These are phyloP conservation scores for Sclerotinia minor DNA, from an alignment of 2,329 filamentous ascomycete species.

Conservation along the genomic window DNA sequence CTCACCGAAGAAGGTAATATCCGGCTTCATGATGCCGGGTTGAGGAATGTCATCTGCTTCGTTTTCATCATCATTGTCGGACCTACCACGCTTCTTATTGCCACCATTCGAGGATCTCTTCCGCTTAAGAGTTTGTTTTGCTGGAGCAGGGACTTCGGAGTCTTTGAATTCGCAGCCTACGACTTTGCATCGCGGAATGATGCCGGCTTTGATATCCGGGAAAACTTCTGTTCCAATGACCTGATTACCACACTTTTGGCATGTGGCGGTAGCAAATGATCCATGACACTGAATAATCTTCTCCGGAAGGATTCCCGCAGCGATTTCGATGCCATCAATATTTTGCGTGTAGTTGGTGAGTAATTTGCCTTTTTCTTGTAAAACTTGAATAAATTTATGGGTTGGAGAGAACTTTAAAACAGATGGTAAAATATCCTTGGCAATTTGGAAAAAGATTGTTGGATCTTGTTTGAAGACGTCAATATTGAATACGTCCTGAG, in stretches of 20 bases:
- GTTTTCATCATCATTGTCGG: conserved; percentile 40
- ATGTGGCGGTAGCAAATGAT: conserved; percentile 89
- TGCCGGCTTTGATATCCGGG: conserved; percentile 71
- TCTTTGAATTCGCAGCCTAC: conserved; percentile 61
- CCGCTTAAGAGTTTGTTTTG: conserved; percentile 56
- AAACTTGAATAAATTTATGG: conserved; percentile 86
- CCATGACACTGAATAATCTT: conserved; percentile 96
- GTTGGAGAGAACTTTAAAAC: conserved; percentile 84
- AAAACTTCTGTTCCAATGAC: conserved; percentile 78
- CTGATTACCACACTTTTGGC: conserved; percentile 75
- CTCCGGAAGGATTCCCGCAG: conserved; percentile 76
- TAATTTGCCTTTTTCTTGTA: conserved; percentile 85
- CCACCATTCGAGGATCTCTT: conserved; percentile 56
- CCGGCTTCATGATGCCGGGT: conserved; percentile 88
- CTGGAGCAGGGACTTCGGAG: conserved; percentile 51
- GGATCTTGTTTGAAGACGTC: conserved; percentile 83
- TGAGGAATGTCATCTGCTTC: conserved; percentile 65
- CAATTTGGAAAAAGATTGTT: conserved; percentile 85
- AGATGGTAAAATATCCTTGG: conserved; percentile 83
- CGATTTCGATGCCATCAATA: conserved; percentile 91
- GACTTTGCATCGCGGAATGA: conserved; percentile 72
- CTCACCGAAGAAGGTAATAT: conserved; percentile 98
- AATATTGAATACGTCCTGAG: conserved; percentile 95
- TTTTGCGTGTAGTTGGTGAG: conserved; percentile 98
- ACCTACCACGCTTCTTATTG: conserved; percentile 45